phyloP scores from a whole-genome alignment of 768 basidiomycete genomes.

The Mycena rosella region DNA sequence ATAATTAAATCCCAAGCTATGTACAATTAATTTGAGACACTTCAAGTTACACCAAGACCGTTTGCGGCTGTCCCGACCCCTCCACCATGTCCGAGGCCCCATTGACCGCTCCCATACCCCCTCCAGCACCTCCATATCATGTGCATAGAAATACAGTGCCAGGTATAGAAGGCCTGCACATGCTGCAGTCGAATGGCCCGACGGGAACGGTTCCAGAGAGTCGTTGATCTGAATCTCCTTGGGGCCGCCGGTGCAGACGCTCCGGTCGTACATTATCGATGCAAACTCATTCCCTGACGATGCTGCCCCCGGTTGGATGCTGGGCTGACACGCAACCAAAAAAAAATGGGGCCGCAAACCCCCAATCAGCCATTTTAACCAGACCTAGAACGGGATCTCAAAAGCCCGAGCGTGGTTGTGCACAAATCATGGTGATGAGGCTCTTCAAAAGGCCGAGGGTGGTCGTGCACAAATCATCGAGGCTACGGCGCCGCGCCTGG shows the following conservation, averaged over 20 bases:
- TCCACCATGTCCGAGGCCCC: too few species aligned
- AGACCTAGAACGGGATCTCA: slow-evolving; percentile 52
- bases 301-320: slow-evolving; percentile 44
- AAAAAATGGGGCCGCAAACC: slow-evolving; percentile 66
- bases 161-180: slow-evolving; percentile 68
- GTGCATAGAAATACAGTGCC: slow-evolving; percentile 62
- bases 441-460: slow-evolving; percentile 68
- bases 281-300: slow-evolving; percentile 60
- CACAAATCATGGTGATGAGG: slow-evolving; percentile 51
- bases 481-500: slow-evolving; percentile 61
- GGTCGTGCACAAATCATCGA: slow-evolving; percentile 61
- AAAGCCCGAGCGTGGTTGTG: too few species aligned
- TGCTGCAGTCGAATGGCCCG: slow-evolving; percentile 69
- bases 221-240: slow-evolving; percentile 71
- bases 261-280: slow-evolving; percentile 63
- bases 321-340: slow-evolving; percentile 65
- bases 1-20: too few species aligned
- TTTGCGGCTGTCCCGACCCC: too few species aligned
- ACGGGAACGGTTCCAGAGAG: slow-evolving; percentile 67
- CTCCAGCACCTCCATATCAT: too few species aligned
- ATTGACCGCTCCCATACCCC: too few species aligned
- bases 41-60: too few species aligned
- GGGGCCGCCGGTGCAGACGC: slow-evolving; percentile 67
- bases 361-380: slow-evolving; percentile 66
- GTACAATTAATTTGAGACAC: too few species aligned